Conservation (phyloP, 2,329 filamentous ascomycete genomes). For the Daldinia eschscholtzii region DNA sequence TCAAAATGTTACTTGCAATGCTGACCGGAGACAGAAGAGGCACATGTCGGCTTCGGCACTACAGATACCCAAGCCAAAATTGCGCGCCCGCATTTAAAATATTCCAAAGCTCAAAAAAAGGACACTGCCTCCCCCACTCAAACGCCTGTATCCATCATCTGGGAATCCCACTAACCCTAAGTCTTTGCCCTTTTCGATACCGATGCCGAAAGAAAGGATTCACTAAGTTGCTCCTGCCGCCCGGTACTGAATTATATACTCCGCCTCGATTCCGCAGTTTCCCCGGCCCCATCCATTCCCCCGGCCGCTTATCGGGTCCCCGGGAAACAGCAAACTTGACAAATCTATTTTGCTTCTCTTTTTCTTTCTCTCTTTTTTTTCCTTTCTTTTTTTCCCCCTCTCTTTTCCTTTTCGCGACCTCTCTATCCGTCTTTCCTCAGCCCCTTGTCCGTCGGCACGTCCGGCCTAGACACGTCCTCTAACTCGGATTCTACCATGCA, state of each 20-base stretch:
- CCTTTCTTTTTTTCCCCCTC: neutral
- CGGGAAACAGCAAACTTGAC: neutral
- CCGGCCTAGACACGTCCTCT: neutral
- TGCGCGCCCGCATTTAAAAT: neutral
- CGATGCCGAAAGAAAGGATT: slow-evolving; percentile 18
- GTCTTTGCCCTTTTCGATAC: slow-evolving; percentile 10
- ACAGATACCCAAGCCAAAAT: neutral
- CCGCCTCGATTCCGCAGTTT: neutral
- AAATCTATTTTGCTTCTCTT: neutral
- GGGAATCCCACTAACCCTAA: neutral
- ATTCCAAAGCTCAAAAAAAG: neutral
- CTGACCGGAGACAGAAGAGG: neutral
- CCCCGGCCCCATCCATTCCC: slow-evolving; percentile 9
- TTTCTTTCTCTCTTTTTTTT: neutral
- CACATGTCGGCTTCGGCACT: neutral
- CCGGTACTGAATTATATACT: neutral
- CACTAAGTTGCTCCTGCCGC: slow-evolving; percentile 4
- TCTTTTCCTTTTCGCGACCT: neutral
- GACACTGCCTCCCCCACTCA: neutral
- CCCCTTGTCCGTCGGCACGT: neutral
- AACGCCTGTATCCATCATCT: neutral
- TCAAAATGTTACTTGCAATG: neutral
- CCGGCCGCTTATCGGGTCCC: neutral
- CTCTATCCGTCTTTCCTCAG: too few species aligned
- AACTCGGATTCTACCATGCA: neutral